Evolutionary conservation across 345 rosid species (phyloP).

Genomic region (Cardamine chenopodiifolia): DNA sequence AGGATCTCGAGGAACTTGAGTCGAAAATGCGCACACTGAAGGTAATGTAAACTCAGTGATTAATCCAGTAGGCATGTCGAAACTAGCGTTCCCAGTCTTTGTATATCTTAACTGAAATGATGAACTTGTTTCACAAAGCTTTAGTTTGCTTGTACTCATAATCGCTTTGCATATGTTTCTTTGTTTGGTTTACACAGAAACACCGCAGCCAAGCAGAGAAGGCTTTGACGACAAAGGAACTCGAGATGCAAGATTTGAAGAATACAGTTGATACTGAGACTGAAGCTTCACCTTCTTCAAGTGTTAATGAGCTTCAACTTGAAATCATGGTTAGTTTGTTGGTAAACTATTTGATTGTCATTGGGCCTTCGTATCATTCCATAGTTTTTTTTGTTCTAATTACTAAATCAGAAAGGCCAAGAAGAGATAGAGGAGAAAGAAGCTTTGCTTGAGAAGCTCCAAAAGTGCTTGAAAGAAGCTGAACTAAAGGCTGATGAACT

Average conservation of each 20-base stretch:
- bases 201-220: conserved; percentile 55
- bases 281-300: conserved; percentile 50
- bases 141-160: neutral
- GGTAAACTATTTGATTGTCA: conserved; percentile 6
- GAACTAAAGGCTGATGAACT: conserved; percentile 62
- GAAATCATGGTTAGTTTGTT: conserved; percentile 74
- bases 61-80: conserved; percentile 17
- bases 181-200: conserved; percentile 52
- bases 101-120: conserved; percentile 12
- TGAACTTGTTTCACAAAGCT: conserved; percentile 11
- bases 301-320: conserved; percentile 73
- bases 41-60: conserved; percentile 48
- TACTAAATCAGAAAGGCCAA: conserved; percentile 50
- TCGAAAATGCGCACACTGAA: conserved; percentile 48
- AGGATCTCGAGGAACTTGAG: conserved; percentile 52
- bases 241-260: conserved; percentile 63
- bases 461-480: conserved; percentile 53
- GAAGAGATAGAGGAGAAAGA: conserved; percentile 62
- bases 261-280: conserved; percentile 55
- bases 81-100: conserved; percentile 10
- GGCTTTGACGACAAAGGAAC: conserved; percentile 51
- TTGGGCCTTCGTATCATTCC: conserved; percentile 14
- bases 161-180: neutral
- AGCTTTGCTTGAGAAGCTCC: conserved; percentile 50
- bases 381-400: neutral